These are phyloP conservation scores for Metarhizium brunneum DNA, from an alignment of 2,329 filamentous ascomycete genomes.

Conservation along the genomic window DNA sequence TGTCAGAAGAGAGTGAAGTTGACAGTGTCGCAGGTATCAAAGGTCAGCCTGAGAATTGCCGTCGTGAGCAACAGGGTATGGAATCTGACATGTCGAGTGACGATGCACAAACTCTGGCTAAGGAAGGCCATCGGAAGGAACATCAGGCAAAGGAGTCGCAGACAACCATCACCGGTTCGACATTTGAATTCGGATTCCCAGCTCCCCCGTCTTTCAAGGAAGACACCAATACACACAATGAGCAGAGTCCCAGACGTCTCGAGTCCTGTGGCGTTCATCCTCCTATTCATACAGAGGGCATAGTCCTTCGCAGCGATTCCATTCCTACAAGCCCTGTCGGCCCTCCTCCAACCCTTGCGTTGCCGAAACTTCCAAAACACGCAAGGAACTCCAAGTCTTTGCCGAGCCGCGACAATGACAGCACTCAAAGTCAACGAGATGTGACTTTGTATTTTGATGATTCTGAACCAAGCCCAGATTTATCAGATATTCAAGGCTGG, in stretches of 20 bases:
- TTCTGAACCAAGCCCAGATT: slow-evolving; percentile 25
- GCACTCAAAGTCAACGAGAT: slow-evolving; percentile 15
- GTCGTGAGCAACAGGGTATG: not conserved
- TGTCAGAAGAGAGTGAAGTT: slow-evolving; percentile 22
- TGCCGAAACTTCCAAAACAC: slow-evolving; percentile 5
- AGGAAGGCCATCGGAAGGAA: slow-evolving; percentile 1
- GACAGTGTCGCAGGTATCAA: not conserved
- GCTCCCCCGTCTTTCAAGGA: slow-evolving; percentile 17
- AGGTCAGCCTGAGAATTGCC: slow-evolving; percentile 5
- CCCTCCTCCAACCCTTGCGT: slow-evolving; percentile 2
- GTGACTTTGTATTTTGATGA: slow-evolving; percentile 20
- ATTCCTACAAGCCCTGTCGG: not conserved
- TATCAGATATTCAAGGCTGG: slow-evolving; percentile 29
- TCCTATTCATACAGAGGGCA: not conserved
- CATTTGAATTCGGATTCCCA: slow-evolving; percentile 25
- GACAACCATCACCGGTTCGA: slow-evolving; percentile 19
- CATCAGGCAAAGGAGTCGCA: slow-evolving; percentile 21
- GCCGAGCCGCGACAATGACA: slow-evolving; percentile 1
- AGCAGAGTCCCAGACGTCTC: not conserved
- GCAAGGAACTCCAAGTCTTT: not conserved
- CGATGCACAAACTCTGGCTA: not conserved
- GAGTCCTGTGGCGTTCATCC: not conserved
- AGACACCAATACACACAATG: not conserved
- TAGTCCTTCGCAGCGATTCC: not conserved
- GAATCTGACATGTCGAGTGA: not conserved